Evolutionary conservation across 106 monocot genomes (phyloP), one percentile per base, ranked within the genome.

Genomic region (Phalaenopsis equestris): DNA sequence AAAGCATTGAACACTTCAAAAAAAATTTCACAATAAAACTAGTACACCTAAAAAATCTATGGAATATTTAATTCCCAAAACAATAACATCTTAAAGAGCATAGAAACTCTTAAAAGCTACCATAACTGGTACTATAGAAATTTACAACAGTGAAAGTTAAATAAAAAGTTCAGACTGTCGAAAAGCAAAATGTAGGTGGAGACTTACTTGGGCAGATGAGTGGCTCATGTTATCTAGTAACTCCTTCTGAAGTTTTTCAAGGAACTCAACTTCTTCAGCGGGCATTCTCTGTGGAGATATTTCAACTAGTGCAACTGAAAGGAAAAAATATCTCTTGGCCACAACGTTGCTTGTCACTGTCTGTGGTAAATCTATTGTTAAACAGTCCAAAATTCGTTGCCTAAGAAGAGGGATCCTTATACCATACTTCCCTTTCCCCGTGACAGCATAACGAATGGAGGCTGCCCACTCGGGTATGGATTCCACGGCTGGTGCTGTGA

Each of bases 381-480:
- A 86, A 76, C 87, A 95, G 47, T 99, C 93, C 65, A 99, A 85
- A 82, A 99, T 87, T 80, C 80, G 86, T 65, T 93, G 86, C 82
- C 95, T 84, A 43, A 95, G 78, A 82, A 93, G 67, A 78, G 99
- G 99, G 55, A 84, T 73, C 79, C 88, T 58, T 45, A 81, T 86
- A n/a, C 99, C 99, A 84, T 82, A 82, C 81, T 90, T 99, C 82
- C 95, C 99, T 87, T 99, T 99, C 36, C 99, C 95, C 10, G 95
- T 95, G 82, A 99, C 90, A 82, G 99, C 92, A 93, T 99, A 99
- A 21, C 91, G 85, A 80, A 99, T 86, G 23, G 95, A 99, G 75
- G 99, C 95, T 77, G 99, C 95, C 99, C 95, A 99, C 56, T 99
- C 99, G 72, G 99, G 93, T 72, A 86, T 85, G 21, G 95, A 91